phyloP scores from a whole-genome alignment of 2,329 filamentous ascomycete genomes.

The Hymenoscyphus scutula region DNA sequence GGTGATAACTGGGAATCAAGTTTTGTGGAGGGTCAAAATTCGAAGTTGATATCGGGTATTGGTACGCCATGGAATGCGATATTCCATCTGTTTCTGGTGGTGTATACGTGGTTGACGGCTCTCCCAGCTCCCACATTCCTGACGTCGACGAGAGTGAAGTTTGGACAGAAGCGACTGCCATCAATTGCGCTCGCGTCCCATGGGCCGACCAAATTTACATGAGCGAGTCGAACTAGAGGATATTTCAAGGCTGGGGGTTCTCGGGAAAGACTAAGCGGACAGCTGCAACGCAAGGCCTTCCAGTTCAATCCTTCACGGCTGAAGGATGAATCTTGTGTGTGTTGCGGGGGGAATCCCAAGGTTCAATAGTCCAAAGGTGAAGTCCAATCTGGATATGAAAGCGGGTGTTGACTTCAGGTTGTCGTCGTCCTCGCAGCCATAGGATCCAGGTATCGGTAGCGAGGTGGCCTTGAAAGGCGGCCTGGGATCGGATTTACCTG shows the following conservation, averaged over 20 bases:
- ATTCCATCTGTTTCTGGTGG: conserved; percentile 25
- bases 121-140: conserved; percentile 34
- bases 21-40: conserved; percentile 30
- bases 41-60: conserved; percentile 30
- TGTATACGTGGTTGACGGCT: conserved; percentile 28
- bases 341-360: not conserved
- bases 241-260: not conserved
- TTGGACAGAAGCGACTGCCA: conserved; percentile 36
- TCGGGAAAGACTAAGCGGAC: not conserved
- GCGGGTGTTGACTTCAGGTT: conserved; percentile 8
- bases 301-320: not conserved
- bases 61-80: conserved; percentile 32
- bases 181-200: conserved; percentile 32
- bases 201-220: conserved; percentile 13
- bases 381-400: not conserved
- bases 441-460: conserved; percentile 18
- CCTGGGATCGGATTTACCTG: conserved; percentile 28
- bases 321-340: not conserved
- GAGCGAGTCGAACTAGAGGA: not conserved
- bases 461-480: conserved; percentile 5
- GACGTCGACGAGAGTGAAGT: conserved; percentile 31
- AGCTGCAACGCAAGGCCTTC: conserved; percentile 1
- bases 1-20: conserved; percentile 33
- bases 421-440: conserved; percentile 1
- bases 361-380: not conserved